phyloP scores from a whole-genome alignment of 2,329 filamentous ascomycete species.

The Neonectria faginata region DNA sequence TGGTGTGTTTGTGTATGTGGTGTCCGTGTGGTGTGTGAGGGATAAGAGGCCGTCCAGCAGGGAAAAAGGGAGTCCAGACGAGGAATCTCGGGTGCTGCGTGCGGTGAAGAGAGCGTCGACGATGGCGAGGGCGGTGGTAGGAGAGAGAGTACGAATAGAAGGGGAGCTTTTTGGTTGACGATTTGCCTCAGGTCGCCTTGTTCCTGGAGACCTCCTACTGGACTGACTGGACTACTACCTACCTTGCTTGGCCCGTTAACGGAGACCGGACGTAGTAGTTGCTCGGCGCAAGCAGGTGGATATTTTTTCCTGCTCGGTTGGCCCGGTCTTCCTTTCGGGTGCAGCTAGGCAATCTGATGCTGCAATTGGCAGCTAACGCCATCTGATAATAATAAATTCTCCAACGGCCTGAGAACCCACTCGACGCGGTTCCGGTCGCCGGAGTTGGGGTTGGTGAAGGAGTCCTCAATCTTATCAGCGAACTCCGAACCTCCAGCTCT shows the following conservation, averaged over 20 bases:
- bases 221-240: background rate
- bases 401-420: conserved; percentile 33
- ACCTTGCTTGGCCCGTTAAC: conserved; percentile 37
- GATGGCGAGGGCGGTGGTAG: background rate
- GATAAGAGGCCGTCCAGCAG: conserved; percentile 15
- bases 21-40: conserved; percentile 5
- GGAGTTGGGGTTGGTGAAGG: conserved; percentile 24
- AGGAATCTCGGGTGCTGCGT: background rate
- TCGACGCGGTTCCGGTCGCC: conserved; percentile 40
- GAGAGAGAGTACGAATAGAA: background rate
- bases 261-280: conserved; percentile 28
- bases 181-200: conserved; percentile 24
- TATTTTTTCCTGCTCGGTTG: conserved; percentile 34
- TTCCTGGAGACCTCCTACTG: background rate
- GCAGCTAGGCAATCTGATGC: conserved; percentile 27
- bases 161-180: conserved; percentile 27
- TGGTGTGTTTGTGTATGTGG: background rate
- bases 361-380: conserved; percentile 37
- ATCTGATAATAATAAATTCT: conserved; percentile 22
- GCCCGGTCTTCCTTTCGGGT: conserved; percentile 14
- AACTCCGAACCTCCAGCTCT: conserved; percentile 2
- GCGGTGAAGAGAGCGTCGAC: background rate
- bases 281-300: conserved; percentile 34
- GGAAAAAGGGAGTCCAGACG: conserved; percentile 5
- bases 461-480: background rate